Percentiles rank a stretch among this genome's conserved stretches.
phyloP scores from a whole-genome alignment of 495 filamentous ascomycete species.

The Sporormia fimetaria region DNA sequence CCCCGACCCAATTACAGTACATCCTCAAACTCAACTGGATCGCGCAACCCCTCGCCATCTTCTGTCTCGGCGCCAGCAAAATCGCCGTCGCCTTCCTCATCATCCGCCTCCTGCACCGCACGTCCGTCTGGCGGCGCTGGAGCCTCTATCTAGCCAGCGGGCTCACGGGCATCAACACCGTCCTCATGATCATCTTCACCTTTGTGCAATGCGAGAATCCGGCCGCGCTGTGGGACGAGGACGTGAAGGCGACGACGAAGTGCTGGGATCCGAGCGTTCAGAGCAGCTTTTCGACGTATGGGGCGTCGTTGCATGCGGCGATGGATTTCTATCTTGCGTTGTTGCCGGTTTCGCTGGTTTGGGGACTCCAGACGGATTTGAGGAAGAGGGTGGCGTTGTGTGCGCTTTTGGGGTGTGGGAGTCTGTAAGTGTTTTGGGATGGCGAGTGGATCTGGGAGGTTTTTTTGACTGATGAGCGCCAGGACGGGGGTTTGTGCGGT shows the following conservation, averaged over 20 bases:
- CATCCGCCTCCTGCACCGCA: slow-evolving; percentile 11
- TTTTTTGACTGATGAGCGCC: background rate
- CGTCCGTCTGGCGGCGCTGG: slow-evolving; percentile 11
- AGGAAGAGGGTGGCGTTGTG: slow-evolving; percentile 11
- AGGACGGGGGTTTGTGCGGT: slow-evolving; percentile 15
- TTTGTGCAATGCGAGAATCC: slow-evolving; percentile 15
- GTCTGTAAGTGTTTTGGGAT: slow-evolving; percentile 5
- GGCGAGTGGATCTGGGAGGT: background rate
- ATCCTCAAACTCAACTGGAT: slow-evolving; percentile 14
- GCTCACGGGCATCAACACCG: slow-evolving; percentile 8
- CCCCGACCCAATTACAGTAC: background rate
- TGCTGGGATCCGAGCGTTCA: slow-evolving; percentile 14
- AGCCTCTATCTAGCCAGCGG: slow-evolving; percentile 5
- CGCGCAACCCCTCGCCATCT: slow-evolving; percentile 12
- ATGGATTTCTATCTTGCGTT: slow-evolving; percentile 11
- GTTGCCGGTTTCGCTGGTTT: slow-evolving; percentile 8
- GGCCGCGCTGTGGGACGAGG: slow-evolving; percentile 8
- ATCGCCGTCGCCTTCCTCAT: slow-evolving; percentile 14
- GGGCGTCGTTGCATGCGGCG: slow-evolving; percentile 2
- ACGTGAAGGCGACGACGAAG: slow-evolving; percentile 4
- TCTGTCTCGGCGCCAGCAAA: slow-evolving; percentile 11
- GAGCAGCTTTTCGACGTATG: slow-evolving; percentile 15
- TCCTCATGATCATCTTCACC: slow-evolving; percentile 15
- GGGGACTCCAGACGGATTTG: slow-evolving; percentile 10
- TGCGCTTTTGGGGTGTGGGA: slow-evolving; percentile 10